These are phyloP conservation scores for Neurospora sp. DNA, from an alignment of 495 filamentous ascomycete genomes.

Conservation along the genomic window DNA sequence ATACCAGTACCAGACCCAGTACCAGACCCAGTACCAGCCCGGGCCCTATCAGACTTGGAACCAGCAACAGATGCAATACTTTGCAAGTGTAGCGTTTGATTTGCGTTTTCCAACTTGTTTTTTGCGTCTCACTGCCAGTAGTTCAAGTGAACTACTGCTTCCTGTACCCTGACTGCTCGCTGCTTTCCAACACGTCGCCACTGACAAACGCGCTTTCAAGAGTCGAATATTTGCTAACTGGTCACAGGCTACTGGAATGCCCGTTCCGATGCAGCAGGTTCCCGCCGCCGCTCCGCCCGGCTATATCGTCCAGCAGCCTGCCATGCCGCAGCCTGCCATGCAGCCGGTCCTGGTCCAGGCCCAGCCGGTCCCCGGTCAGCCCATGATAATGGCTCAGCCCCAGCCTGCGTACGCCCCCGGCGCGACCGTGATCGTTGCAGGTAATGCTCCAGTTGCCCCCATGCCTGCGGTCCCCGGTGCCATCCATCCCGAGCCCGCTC, in stretches of 20 bases:
- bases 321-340: conserved; percentile 4
- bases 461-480: conserved; percentile 7
- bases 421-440: conserved; percentile 3
- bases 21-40: not conserved
- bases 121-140: not conserved
- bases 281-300: conserved; percentile 5
- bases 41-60: not conserved
- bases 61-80: not conserved
- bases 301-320: conserved; percentile 3
- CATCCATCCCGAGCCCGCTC: conserved; percentile 19
- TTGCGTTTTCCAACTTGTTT: not conserved
- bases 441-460: conserved; percentile 3
- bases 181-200: not conserved
- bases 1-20: not conserved
- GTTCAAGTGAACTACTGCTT: not conserved
- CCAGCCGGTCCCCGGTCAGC: not conserved
- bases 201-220: not conserved
- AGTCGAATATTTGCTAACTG: not conserved
- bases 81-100: not conserved
- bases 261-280: conserved; percentile 10
- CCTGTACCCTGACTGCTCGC: not conserved
- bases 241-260: not conserved
- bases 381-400: conserved; percentile 1
- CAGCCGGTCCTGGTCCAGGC: conserved; percentile 13
- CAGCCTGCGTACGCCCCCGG: not conserved